Base-by-base conservation (phyloP, 1,139 yeast genomes). In the Yamadazyma atmosphaerica region DNA sequence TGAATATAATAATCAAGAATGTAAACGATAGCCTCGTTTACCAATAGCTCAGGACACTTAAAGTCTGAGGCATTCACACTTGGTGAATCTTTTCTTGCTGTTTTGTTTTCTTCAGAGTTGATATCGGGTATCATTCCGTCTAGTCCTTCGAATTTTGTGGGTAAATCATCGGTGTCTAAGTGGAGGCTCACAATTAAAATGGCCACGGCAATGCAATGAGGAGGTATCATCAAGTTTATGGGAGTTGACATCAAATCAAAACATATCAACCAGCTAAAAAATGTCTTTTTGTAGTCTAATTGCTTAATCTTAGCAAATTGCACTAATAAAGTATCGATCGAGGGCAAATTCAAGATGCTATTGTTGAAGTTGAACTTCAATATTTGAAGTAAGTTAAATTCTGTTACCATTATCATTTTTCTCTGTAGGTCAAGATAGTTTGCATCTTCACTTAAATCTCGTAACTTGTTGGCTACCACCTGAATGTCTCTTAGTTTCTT, bases 121-220 rank as follows among this genome's bases (percentile, higher is more conserved):
- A 32, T 39, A 6, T 36, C 22, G 3, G 36, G 34, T 11, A 15
- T 31, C 17, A 21, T 9, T 3, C 8, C 30, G 8, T 16, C 32
- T 19, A 17, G 26, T 31, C 41, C 47, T 25, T 51, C 49, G 39
- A 56, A 57, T 25, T 49, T 56, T 15, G 55, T 49, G 7, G 45
- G 44, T 30, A 72, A 50, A 34, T 69, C 73, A 25, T 52, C 50
- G 1, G 75, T 74, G 39, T 69, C 67, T 32, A 72, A 54, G 44
- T 71, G 69, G 32, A 71, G 58, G 2, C 73, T 56, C 5, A 72
- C 63, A 23, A 71, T 70, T 13, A 72, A 61, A 22, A 81, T 76
- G 1, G 90, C 87, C 40, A 88, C 58, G 0, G 97, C 94, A 33
- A 85, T 79, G 29, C 86, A 76, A 56, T 89, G 95, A 2, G 90